These are phyloP conservation scores for Trichoderma endophyticum DNA, from an alignment of 2,329 filamentous ascomycete species.

Conservation along the genomic window DNA sequence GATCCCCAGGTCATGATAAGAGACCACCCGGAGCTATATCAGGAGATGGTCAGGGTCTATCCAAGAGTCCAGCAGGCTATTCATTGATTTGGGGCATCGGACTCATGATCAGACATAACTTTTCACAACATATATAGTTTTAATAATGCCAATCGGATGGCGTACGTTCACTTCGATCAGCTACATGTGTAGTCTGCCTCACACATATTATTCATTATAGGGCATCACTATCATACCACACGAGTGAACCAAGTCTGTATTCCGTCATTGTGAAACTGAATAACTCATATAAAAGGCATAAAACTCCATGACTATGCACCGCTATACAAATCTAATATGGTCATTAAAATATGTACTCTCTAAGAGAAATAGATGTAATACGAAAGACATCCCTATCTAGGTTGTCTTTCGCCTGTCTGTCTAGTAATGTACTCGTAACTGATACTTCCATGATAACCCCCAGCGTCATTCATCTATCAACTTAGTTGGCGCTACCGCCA, in stretches of 20 bases:
- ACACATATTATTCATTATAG: background rate
- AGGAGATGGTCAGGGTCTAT: constrained; percentile 75
- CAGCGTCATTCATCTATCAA: background rate
- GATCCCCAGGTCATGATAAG: constrained; percentile 71
- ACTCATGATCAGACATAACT: background rate
- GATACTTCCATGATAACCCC: background rate
- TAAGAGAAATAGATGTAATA: background rate
- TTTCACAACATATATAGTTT: background rate
- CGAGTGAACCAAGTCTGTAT: background rate
- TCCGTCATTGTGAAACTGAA: background rate
- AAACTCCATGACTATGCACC: background rate
- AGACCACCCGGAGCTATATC: constrained; percentile 79
- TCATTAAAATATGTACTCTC: background rate
- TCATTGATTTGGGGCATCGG: constrained; percentile 27
- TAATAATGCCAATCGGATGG: background rate
- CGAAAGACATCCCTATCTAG: background rate
- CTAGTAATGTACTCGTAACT: background rate
- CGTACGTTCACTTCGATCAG: background rate
- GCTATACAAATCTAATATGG: background rate
- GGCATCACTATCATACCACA: background rate
- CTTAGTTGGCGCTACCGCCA: background rate
- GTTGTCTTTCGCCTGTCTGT: background rate
- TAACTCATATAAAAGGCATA: background rate
- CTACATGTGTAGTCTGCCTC: background rate
- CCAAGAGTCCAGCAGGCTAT: constrained; percentile 79